Base-by-base conservation (phyloP, 768 basidiomycete species). In the Vararia minispora region DNA sequence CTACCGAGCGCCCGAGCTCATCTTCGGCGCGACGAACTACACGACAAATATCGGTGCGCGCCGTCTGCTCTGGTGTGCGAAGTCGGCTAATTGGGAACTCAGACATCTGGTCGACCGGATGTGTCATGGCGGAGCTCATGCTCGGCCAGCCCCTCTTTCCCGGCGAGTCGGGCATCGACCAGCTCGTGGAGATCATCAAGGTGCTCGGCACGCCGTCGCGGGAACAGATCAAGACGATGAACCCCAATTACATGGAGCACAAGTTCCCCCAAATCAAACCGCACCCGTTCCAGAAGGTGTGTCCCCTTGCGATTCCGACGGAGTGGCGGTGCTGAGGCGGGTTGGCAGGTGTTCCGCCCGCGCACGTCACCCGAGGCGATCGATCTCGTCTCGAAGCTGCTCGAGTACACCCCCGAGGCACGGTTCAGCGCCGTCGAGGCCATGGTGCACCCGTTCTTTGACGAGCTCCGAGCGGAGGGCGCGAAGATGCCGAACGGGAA, bases 191-290 rank as follows among this genome's bases (percentile, higher is more conserved):
- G 65, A 99, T 99, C 52, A 99, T 99, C 79, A 99, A 99, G 62
- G 91, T 99, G 30, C 76, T 99, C 38, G 95, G 95, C 12, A 99
- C 95, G 16, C 95, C 95, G 2, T 92, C 95, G 42, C 71, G 94
- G 50, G 95, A 98, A 58, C 95, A 99, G 62, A 99, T 99, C 75
- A 98, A 99, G 79, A 98, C 95, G 50, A 99, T 99, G 95, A 99
- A 99, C 63, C 95, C 95, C 39, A 99, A 99, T 67, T 99, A 99
- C 65, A 98, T 98, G 95, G 95, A 99, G 58, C 95, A 99, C 76
- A 97, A 98, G 64, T 99, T 99, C 70, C 95, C 95, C 2, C 94
- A 98, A 63, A 99, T 99, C 70, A 91, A 94, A 58, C 90, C 92
- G n/a, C 94, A 98, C 57, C 92, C 92, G 0, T 98, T 98, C 69